These are phyloP conservation scores for Camellia sinensis DNA, from an alignment of 148 eudicot species.

Conservation along the genomic window DNA sequence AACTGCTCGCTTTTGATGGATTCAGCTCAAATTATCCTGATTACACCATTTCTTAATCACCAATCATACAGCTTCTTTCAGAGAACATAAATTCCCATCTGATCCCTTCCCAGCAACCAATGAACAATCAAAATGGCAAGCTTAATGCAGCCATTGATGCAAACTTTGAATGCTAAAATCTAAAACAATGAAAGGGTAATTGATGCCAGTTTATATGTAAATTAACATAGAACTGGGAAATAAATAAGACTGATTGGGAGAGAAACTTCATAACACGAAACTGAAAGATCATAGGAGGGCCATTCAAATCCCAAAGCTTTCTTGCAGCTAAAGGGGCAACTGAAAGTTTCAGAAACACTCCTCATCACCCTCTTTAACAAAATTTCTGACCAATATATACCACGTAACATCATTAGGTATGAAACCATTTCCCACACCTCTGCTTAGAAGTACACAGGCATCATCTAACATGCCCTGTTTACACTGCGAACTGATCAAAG, in stretches of 20 bases:
- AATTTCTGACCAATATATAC: constrained; percentile 55
- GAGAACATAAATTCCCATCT: neutral
- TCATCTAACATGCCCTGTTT: constrained; percentile 52
- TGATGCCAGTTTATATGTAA: neutral
- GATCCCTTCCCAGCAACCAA: too few relatives aligned
- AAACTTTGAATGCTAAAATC: neutral
- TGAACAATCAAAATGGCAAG: neutral
- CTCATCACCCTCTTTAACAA: constrained; percentile 28
- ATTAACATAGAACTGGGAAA: neutral
- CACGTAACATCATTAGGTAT: constrained; percentile 72
- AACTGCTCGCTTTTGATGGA: neutral
- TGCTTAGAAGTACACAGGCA: constrained; percentile 57
- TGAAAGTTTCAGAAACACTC: too few relatives aligned
- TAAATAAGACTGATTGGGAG: neutral
- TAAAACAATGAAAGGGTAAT: neutral
- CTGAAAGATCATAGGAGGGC: neutral
- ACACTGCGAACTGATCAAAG: constrained; percentile 64
- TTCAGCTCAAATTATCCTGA: neutral
- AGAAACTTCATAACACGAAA: neutral
- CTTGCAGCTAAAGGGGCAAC: too few relatives aligned
- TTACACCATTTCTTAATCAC: neutral
- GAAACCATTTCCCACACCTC: constrained; percentile 68
- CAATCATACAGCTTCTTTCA: neutral
- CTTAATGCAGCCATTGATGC: neutral
- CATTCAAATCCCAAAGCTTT: neutral